Conservation (phyloP, 225 moss, liverwort and hornwort species). For the Pseudisothecium myosuroides region DNA sequence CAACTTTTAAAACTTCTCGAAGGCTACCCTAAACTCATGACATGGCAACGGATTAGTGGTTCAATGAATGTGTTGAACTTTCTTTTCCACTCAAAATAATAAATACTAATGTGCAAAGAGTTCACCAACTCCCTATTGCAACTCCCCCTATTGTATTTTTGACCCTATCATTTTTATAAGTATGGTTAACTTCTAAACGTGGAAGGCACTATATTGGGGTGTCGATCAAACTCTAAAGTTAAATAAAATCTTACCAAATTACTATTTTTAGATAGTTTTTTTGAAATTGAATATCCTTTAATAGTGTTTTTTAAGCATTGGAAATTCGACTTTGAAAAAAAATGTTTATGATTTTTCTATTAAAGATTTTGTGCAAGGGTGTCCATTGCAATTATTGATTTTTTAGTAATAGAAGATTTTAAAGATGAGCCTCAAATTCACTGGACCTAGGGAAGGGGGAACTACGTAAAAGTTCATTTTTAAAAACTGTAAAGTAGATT, state of each 20-base stretch:
- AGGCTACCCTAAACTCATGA: rapidly evolving
- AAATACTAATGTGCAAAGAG: no score
- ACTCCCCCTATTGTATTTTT: rapidly evolving
- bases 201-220: not conserved
- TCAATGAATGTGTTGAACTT: not conserved
- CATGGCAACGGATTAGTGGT: rapidly evolving
- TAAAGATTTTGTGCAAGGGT: not conserved
- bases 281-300: not conserved
- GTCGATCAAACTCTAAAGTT: rapidly evolving
- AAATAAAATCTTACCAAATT: not conserved
- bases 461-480: no score
- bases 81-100: not conserved
- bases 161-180: not conserved
- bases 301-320: not conserved
- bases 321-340: not conserved
- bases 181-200: rapidly evolving
- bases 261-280: rapidly evolving
- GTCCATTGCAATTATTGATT: not conserved
- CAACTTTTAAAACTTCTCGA: rapidly evolving
- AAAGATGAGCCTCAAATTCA: no score
- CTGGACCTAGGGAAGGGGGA: no score
- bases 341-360: not conserved
- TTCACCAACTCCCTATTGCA: no score
- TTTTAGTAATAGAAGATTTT: no score
- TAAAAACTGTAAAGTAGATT: no score